Evolutionary conservation across 2,329 filamentous ascomycete species (phyloP).

Genomic region (Sporothrix curviconia): DNA sequence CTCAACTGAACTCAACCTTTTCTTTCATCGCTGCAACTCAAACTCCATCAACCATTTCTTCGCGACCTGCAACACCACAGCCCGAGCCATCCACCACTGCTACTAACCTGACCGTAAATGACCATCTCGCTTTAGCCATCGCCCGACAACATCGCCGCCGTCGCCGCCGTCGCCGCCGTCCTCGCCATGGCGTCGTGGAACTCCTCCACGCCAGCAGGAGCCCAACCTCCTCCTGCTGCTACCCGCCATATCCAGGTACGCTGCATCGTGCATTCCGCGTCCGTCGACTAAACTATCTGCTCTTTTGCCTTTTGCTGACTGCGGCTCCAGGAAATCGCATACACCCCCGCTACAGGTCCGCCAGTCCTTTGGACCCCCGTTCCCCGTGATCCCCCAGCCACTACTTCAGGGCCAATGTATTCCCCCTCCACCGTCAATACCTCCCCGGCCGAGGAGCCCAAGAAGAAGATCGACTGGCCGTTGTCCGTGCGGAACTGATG

Average conservation of each 20-base stretch:
- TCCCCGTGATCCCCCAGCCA: constrained; percentile 25
- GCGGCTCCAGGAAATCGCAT: constrained; percentile 32
- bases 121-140: neutral
- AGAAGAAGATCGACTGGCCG: constrained; percentile 69
- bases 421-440: constrained; percentile 19
- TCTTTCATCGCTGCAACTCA: neutral
- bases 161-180: no score
- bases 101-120: constrained; percentile 21
- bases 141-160: neutral
- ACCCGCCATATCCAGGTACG: constrained; percentile 17
- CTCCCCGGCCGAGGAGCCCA: constrained; percentile 16
- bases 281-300: neutral
- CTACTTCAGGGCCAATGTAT: constrained; percentile 15
- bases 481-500: constrained; percentile 78
- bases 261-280: neutral
- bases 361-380: constrained; percentile 27
- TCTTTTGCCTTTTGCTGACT: neutral
- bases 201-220: constrained; percentile 8
- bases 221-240: constrained; percentile 26
- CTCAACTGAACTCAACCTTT: neutral
- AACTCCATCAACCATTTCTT: neutral
- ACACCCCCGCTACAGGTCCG: constrained; percentile 39
- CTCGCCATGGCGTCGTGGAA: constrained; percentile 20
- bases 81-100: constrained; percentile 10
- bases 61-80: neutral